Evolutionary conservation across 129 eudicot species (phyloP).

Genomic region (Rutidosis leptorrhynchoides): DNA sequence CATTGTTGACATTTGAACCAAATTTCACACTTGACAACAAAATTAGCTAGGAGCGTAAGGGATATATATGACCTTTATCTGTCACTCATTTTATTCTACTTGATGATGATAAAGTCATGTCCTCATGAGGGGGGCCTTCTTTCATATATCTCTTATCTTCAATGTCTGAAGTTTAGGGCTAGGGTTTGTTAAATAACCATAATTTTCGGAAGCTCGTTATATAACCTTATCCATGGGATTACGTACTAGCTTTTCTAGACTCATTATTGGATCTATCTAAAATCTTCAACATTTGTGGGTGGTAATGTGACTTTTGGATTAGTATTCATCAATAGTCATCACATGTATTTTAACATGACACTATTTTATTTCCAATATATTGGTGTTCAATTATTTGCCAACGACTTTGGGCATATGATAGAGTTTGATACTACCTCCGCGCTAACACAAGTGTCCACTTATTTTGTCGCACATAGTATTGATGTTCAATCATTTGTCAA

Average conservation of each 20-base stretch:
- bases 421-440: no score
- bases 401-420: not conserved
- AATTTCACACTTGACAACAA: slow-evolving; percentile 26
- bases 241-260: slow-evolving; percentile 3
- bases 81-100: slow-evolving; percentile 20
- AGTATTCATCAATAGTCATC: not conserved
- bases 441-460: no score
- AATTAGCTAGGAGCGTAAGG: slow-evolving; percentile 9
- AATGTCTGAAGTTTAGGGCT: slow-evolving; percentile 27
- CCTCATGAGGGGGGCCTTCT: slow-evolving; percentile 23
- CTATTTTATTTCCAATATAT: not conserved
- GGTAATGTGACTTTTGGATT: slow-evolving; percentile 7
- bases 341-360: slow-evolving; percentile 6
- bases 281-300: slow-evolving; percentile 32
- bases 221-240: slow-evolving; percentile 25
- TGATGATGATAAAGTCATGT: slow-evolving; percentile 25
- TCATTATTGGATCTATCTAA: slow-evolving; percentile 16
- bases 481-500: no score
- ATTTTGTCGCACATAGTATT: no score
- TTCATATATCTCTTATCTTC: slow-evolving; percentile 21
- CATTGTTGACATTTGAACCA: slow-evolving; percentile 33
- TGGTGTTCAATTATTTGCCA: slow-evolving; percentile 6
- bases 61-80: slow-evolving; percentile 18
- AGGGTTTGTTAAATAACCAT: slow-evolving; percentile 18
- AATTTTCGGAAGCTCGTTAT: slow-evolving; percentile 9